phyloP scores from a whole-genome alignment of 495 filamentous ascomycete species.

The Hypoxylon lienhwacheense region DNA sequence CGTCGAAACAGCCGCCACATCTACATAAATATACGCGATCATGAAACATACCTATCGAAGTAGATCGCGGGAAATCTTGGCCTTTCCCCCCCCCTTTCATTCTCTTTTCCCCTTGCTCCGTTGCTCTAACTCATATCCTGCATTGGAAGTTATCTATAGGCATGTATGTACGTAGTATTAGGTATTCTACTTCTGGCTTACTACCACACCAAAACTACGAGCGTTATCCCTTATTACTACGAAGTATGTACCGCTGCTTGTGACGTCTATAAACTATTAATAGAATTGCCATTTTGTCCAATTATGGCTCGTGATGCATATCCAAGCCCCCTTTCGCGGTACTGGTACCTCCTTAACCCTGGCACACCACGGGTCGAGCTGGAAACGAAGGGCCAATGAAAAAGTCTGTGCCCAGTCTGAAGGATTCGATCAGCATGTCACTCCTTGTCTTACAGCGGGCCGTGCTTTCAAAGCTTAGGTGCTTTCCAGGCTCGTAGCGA shows the following conservation, averaged over 20 bases:
- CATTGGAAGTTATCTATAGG: slow-evolving; percentile 17
- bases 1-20: slow-evolving; percentile 29
- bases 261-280: slow-evolving; percentile 34
- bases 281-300: slow-evolving; percentile 25
- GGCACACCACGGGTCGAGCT: slow-evolving; percentile 28
- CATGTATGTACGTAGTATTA: neutral
- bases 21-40: slow-evolving; percentile 24
- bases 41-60: slow-evolving; percentile 34
- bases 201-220: slow-evolving; percentile 9
- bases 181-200: too few relatives aligned
- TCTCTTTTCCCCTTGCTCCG: neutral
- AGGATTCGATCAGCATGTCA: slow-evolving; percentile 26
- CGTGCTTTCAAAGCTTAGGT: slow-evolving; percentile 32
- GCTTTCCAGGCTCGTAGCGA: slow-evolving; percentile 10
- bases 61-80: slow-evolving; percentile 13
- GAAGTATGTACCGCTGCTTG: slow-evolving; percentile 12
- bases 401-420: slow-evolving; percentile 7
- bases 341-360: slow-evolving; percentile 18
- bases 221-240: too few relatives aligned
- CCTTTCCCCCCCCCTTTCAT: neutral
- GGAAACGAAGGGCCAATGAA: slow-evolving; percentile 21
- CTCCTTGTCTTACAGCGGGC: slow-evolving; percentile 26
- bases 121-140: slow-evolving; percentile 7
- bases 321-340: slow-evolving; percentile 29
- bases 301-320: slow-evolving; percentile 7